Conservation (phyloP, 306 rosid genomes). For the Phaseolus lunatus region DNA sequence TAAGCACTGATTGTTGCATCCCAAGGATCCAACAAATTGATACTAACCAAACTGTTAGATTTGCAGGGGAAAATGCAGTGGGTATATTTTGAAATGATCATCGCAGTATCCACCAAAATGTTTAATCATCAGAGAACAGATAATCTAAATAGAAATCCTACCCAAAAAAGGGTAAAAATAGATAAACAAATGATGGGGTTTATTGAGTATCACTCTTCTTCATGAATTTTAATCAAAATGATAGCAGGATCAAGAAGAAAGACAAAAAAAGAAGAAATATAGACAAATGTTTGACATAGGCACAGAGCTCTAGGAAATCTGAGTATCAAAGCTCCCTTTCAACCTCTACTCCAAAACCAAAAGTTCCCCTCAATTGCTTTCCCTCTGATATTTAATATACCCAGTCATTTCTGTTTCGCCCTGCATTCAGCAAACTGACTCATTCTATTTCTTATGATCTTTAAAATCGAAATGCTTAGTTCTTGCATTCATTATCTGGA, state of each 20-base stretch:
- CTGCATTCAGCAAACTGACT: too few relatives aligned
- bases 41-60: not conserved
- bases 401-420: too few relatives aligned
- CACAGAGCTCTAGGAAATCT: not conserved
- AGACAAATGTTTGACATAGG: not conserved
- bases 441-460: too few relatives aligned
- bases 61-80: not conserved
- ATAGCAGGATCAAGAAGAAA: not conserved
- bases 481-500: too few relatives aligned
- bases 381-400: too few relatives aligned
- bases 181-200: not conserved
- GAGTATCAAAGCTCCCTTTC: not conserved
- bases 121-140: slow-evolving; percentile 13
- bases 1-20: slow-evolving; percentile 1
- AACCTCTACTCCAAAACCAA: not conserved
- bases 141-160: not conserved
- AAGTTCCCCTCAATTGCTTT: not conserved
- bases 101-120: slow-evolving; percentile 13
- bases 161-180: not conserved
- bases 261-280: not conserved
- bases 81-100: slow-evolving; percentile 6
- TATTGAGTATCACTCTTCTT: not conserved
- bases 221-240: not conserved
- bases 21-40: slow-evolving; percentile 4
- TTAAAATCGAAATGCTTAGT: too few relatives aligned